A percentile compares a stretch with the other conserved stretches of the same genome.
These are phyloP conservation scores for Pittosporum tobira DNA, from an alignment of 129 eudicot species.

Conservation along the genomic window DNA sequence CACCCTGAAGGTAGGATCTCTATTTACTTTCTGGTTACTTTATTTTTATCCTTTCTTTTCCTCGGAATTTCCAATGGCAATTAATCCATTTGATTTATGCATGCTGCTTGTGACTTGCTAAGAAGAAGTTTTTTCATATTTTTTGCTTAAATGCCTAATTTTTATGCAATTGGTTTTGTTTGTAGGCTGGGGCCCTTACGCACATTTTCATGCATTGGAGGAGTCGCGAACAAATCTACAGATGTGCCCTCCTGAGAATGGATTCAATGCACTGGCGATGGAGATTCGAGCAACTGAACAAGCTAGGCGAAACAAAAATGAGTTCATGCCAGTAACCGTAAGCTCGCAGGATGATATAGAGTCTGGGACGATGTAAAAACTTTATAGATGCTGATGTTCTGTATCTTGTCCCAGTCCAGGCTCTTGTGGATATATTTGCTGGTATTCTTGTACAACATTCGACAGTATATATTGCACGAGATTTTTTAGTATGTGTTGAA, in stretches of 20 bases:
- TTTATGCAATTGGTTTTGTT: neutral
- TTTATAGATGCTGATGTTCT: neutral
- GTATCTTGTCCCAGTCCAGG: neutral
- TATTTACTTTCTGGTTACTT: neutral
- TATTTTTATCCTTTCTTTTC: neutral
- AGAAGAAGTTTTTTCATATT: too few species aligned
- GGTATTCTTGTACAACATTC: too few species aligned
- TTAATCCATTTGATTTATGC: too few species aligned
- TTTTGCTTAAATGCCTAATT: neutral
- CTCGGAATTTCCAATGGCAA: too few species aligned
- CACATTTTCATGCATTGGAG: conserved; percentile 63
- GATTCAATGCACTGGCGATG: conserved; percentile 3
- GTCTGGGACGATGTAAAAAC: conserved; percentile 29
- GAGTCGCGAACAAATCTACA: conserved; percentile 31
- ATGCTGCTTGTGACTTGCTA: too few species aligned
- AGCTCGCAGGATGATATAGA: conserved; percentile 40
- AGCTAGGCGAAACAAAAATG: conserved; percentile 1
- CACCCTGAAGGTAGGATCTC: conserved; percentile 41
- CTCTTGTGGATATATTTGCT: neutral
- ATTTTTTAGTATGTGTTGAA: too few species aligned
- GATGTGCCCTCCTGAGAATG: conserved; percentile 11
- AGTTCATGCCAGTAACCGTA: conserved; percentile 11
- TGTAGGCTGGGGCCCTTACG: conserved; percentile 82
- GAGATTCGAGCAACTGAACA: conserved; percentile 21
- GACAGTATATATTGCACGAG: too few species aligned